Evolutionary conservation across 495 filamentous ascomycete genomes (phyloP).

Genomic region (Lophiotrema nucula): DNA sequence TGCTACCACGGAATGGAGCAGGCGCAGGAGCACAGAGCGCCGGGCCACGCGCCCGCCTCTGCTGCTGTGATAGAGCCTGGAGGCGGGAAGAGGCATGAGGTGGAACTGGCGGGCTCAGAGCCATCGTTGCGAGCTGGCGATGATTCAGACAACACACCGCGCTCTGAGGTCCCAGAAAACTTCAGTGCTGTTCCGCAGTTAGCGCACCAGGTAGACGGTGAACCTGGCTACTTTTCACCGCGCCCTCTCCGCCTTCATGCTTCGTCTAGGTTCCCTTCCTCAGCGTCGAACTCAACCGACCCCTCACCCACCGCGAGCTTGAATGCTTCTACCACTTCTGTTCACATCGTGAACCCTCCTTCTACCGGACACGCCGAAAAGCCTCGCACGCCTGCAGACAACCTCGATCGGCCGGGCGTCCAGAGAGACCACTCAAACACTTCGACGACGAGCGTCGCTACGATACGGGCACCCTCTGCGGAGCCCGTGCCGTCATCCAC

Average conservation of each 20-base stretch:
- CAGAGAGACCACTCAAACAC: constrained; percentile 35
- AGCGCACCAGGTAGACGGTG: constrained; percentile 1
- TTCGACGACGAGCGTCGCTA: constrained; percentile 37
- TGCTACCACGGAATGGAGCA: constrained; percentile 21
- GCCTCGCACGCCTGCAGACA: not conserved
- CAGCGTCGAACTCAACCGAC: constrained; percentile 19
- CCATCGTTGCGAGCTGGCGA: constrained; percentile 8
- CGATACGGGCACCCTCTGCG: constrained; percentile 28
- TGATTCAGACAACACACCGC: constrained; percentile 35
- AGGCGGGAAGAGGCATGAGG: not conserved
- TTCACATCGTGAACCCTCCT: constrained; percentile 11
- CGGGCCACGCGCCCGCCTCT: not conserved
- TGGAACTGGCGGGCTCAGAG: not conserved
- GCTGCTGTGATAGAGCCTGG: too few relatives aligned
- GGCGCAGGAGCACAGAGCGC: not conserved
- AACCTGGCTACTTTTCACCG: constrained; percentile 34
- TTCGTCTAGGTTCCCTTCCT: constrained; percentile 16
- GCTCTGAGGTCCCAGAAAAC: constrained; percentile 33
- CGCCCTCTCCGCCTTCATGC: constrained; percentile 28
- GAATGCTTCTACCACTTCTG: constrained; percentile 25
- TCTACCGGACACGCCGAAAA: not conserved
- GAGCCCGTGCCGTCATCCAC: constrained; percentile 18
- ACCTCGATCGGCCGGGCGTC: constrained; percentile 27
- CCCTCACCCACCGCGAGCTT: constrained; percentile 26
- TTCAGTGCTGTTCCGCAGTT: not conserved